A percentile compares a stretch with the other conserved stretches of the same genome.
phyloP scores from a whole-genome alignment of 768 basidiomycete genomes.

The Butyriboletus loyo region DNA sequence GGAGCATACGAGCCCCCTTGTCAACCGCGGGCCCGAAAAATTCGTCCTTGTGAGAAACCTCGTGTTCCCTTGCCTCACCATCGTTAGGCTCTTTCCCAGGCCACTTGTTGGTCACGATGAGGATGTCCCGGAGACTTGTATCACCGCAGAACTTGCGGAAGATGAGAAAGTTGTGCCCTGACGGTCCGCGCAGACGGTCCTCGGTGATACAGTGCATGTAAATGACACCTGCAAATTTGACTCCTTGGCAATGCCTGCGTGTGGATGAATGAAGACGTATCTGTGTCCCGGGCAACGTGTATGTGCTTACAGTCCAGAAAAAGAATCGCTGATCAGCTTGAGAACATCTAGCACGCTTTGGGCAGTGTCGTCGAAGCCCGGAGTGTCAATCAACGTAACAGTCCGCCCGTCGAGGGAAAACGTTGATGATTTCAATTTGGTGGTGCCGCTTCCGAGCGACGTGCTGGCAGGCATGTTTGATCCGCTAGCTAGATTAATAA shows the following conservation, averaged over 20 bases:
- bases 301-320: slow-evolving; percentile 19
- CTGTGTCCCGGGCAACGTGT: background rate
- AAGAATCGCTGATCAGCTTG: slow-evolving; percentile 40
- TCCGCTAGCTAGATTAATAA: slow-evolving; percentile 52
- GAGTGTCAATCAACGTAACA: slow-evolving; percentile 54
- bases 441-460: slow-evolving; percentile 43
- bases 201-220: slow-evolving; percentile 50
- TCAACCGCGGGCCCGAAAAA: slow-evolving; percentile 48
- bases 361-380: slow-evolving; percentile 54
- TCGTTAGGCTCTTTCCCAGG: slow-evolving; percentile 29
- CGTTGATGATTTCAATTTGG: slow-evolving; percentile 37
- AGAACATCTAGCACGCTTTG: slow-evolving; percentile 45
- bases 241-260: slow-evolving; percentile 20
- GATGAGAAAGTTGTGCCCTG: slow-evolving; percentile 42
- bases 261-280: background rate
- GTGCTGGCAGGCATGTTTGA: slow-evolving; percentile 40
- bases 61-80: slow-evolving; percentile 36
- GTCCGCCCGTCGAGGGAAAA: slow-evolving; percentile 42
- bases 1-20: slow-evolving; percentile 41
- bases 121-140: slow-evolving; percentile 41
- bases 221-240: slow-evolving; percentile 45
- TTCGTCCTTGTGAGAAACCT: slow-evolving; percentile 32
- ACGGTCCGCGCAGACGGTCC: slow-evolving; percentile 41
- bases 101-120: slow-evolving; percentile 50
- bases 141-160: slow-evolving; percentile 52